phyloP scores from a whole-genome alignment of 805 yeast genomes.

The Starmerella riodocensis region DNA sequence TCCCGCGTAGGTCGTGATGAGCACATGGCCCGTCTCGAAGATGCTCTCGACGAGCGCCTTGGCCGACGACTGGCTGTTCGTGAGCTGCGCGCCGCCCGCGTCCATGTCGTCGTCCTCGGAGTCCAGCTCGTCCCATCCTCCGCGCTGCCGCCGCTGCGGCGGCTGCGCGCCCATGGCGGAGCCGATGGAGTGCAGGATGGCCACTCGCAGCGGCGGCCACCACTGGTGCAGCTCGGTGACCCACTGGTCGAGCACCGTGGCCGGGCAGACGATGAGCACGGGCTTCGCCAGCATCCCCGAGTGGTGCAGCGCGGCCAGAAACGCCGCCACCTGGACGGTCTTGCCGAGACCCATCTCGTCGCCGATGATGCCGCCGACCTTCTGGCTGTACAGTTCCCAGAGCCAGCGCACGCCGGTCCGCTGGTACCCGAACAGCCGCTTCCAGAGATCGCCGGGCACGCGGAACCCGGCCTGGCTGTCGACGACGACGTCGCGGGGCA shows the following conservation, averaged over 20 bases:
- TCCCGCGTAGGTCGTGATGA: constrained; percentile 87
- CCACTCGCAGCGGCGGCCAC: constrained; percentile 93
- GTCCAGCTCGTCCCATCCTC: constrained; percentile 26
- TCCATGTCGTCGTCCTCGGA: constrained; percentile 41
- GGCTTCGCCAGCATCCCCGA: constrained; percentile 66
- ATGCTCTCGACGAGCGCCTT: constrained; percentile 44
- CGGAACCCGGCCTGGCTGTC: constrained; percentile 43
- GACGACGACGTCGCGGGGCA: constrained; percentile 28
- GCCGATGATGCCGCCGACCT: constrained; percentile 88
- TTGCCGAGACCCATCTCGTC: constrained; percentile 98
- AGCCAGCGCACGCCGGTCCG: constrained; percentile 96
- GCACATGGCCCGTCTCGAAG: constrained; percentile 58
- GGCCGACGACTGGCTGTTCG: constrained; percentile 31
- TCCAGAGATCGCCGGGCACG: constrained; percentile 83
- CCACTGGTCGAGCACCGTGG: constrained; percentile 94
- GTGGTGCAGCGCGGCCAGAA: constrained; percentile 80
- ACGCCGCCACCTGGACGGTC: constrained; percentile 83
- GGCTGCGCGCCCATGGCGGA: constrained; percentile 50
- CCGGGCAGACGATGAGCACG: constrained; percentile 81
- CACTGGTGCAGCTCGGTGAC: constrained; percentile 89
- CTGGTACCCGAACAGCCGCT: constrained; percentile 80
- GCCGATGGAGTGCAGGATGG: constrained; percentile 84
- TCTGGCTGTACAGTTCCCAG: constrained; percentile 81
- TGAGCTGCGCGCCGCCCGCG: constrained; percentile 8
- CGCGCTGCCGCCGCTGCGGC: constrained; percentile 15